Evolutionary conservation across 202 grass and related monocot species (phyloP).

Genomic region (Eragrostis tef): DNA sequence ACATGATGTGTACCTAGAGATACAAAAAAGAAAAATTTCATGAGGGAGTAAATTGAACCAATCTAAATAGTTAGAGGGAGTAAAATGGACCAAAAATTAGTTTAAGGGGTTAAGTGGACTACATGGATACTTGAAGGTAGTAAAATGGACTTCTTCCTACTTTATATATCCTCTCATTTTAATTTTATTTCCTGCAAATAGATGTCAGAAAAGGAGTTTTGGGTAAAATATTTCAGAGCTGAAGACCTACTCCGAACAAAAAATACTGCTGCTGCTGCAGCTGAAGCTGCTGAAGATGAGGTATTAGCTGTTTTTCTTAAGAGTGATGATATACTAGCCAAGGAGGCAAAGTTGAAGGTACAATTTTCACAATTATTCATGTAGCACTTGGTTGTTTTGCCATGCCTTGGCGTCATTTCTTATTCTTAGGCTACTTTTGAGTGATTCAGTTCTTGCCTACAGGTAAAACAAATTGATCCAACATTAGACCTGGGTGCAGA

Average conservation of each 20-base stretch:
- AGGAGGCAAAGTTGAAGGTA: conserved; percentile 84
- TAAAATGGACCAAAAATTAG: too few species aligned
- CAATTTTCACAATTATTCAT: conserved; percentile 18
- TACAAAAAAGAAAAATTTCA: too few species aligned
- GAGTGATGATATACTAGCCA: conserved; percentile 85
- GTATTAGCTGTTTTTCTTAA: conserved; percentile 85
- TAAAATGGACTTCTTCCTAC: too few species aligned
- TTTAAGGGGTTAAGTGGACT: too few species aligned
- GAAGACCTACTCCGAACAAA: conserved; percentile 85
- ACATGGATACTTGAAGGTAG: too few species aligned
- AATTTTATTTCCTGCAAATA: conserved; percentile 37
- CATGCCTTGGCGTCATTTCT: conserved; percentile 28
- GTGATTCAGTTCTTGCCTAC: conserved; percentile 48
- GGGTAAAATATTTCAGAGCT: conserved; percentile 94
- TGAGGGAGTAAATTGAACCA: too few species aligned
- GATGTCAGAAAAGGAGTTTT: conserved; percentile 87
- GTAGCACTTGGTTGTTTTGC: conserved; percentile 10
- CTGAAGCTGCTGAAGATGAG: conserved; percentile 94
- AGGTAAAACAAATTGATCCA: conserved; percentile 94
- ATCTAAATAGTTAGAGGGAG: too few species aligned
- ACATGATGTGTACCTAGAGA: too few species aligned
- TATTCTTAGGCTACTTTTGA: conserved; percentile 24
- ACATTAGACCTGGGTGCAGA: conserved; percentile 98
- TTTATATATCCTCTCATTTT: conserved; percentile 30
- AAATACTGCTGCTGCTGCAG: conserved; percentile 70